Evolutionary conservation across 1,139 yeast species (phyloP), one percentile per base, ranked within the genome.

Genomic region (Taphrina communis): DNA sequence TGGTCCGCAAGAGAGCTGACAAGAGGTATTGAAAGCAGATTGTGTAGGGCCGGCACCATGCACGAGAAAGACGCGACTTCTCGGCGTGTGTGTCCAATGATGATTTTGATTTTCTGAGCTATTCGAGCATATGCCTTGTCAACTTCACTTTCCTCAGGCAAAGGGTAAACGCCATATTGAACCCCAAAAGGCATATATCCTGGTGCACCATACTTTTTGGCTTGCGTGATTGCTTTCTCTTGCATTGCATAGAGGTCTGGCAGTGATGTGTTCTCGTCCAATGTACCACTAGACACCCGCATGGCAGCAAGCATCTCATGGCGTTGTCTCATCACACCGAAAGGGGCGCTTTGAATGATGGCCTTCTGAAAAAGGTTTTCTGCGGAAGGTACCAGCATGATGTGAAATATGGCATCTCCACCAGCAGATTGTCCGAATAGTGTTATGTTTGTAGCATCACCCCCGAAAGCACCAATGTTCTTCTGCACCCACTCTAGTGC

Each of bases 371-470:
- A 56, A 5, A 56, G 31, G 9, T 14, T 41, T 12, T 56, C 60
- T 6, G 60, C 60, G 48, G 42, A 35, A 6, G 42, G 60, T 8
- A 41, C 21, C n/a, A 56, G 35, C 42, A 56, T 56, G 31, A 56
- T 12, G 31, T 56, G 60, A 8, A 41, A 17, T 17, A 56, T 41
- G 9, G 60, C 48, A 39, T 56, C 60, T 6, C 31, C 60, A 38
- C 82, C 82, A 0, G 82, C 81, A 62, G 78, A 75, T 71, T 80
- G 80, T 19, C 82, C 82, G 74, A 77, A 75, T 8, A 79, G 72
- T 5, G 80, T 78, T 25, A 80, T 75, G 63, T 75, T 75, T 5
- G 73, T 72, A 1, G 80, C 77, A 70, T 80, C 78, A 25, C 83
- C 83, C 6, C 83, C 82, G 72, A 80, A 80, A 8, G 71, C 71